Evolutionary conservation across 192 early-diverging fungal species (phyloP).

Genomic region (Dissophora ornata): DNA sequence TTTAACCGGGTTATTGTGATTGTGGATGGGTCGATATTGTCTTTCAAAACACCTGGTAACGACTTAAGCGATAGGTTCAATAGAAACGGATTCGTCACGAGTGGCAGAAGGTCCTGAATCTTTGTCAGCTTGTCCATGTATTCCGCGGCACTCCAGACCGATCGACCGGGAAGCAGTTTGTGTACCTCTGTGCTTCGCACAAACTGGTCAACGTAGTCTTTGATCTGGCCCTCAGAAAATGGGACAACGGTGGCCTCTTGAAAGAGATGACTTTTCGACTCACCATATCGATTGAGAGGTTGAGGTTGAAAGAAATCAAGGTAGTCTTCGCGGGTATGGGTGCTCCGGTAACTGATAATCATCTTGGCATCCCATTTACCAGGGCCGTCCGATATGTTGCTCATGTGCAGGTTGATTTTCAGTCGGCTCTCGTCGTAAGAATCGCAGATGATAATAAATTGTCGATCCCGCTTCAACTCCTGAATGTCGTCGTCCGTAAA

Average conservation of each 20-base stretch:
- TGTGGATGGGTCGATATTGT: too few species aligned
- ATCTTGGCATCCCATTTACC: conserved; percentile 17
- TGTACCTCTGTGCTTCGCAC: too few species aligned
- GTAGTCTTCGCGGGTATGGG: neutral
- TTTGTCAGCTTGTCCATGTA: conserved; percentile 21
- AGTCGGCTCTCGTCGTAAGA: conserved; percentile 14
- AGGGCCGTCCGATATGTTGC: conserved; percentile 9
- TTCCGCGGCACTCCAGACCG: conserved; percentile 10
- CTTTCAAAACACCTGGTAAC: too few species aligned
- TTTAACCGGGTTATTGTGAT: too few species aligned
- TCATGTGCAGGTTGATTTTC: conserved; percentile 5
- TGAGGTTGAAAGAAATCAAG: conserved; percentile 5
- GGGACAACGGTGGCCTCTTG: conserved; percentile 19
- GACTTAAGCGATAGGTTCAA: too few species aligned
- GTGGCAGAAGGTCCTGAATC: conserved; percentile 13
- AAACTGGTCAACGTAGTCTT: conserved; percentile 21
- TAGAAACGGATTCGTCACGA: conserved; percentile 14
- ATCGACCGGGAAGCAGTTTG: neutral
- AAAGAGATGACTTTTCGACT: too few species aligned
- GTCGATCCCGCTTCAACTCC: conserved; percentile 18
- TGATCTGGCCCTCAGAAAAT: conserved; percentile 8
- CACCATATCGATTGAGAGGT: too few species aligned
- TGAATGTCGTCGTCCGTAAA: conserved; percentile 6
- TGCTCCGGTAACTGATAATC: conserved; percentile 11
- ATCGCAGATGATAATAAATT: conserved; percentile 24